Percentiles rank a stretch among this genome's conserved stretches.
Evolutionary conservation across 179 eudicot genomes (phyloP).

Genomic region (Drosera spatulata): DNA sequence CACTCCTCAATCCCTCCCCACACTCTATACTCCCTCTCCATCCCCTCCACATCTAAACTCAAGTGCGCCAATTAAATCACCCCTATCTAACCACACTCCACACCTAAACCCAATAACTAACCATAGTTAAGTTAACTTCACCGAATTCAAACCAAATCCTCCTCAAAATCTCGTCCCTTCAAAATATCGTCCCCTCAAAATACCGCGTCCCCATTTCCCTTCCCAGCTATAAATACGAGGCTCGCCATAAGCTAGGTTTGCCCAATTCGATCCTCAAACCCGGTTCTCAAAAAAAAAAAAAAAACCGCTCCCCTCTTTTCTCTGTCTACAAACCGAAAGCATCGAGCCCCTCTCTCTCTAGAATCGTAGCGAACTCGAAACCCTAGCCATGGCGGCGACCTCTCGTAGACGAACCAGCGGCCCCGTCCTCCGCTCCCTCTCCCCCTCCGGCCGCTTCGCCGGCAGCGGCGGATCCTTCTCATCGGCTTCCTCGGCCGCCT

Average conservation of each 20-base stretch:
- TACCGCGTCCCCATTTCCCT: not conserved
- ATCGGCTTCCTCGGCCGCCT: slow-evolving; percentile 15
- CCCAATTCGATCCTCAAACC: slow-evolving; percentile 39
- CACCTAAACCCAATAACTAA: slow-evolving; percentile 18
- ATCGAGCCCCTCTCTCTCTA: slow-evolving; percentile 6
- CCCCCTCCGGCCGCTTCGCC: slow-evolving; percentile 47
- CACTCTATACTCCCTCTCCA: too few species aligned
- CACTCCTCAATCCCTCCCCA: too few species aligned
- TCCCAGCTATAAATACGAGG: slow-evolving; percentile 30
- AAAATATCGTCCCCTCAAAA: not conserved
- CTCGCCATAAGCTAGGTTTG: slow-evolving; percentile 40
- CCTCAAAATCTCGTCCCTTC: not conserved
- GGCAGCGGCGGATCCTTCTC: slow-evolving; percentile 5
- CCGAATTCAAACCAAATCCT: slow-evolving; percentile 13
- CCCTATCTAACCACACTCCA: not conserved
- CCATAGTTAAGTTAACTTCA: slow-evolving; percentile 18
- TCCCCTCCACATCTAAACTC: too few species aligned
- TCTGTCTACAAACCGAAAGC: not conserved
- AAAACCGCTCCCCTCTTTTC: not conserved
- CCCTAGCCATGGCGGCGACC: slow-evolving; percentile 24
- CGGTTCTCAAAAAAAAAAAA: slow-evolving; percentile 12
- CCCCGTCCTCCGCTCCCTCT: slow-evolving; percentile 34
- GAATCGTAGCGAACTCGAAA: slow-evolving; percentile 3
- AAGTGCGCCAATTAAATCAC: too few species aligned
- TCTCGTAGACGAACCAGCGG: slow-evolving; percentile 25